Conservation (phyloP, 139 green algal species). For the Ettlia oleoabundans region DNA sequence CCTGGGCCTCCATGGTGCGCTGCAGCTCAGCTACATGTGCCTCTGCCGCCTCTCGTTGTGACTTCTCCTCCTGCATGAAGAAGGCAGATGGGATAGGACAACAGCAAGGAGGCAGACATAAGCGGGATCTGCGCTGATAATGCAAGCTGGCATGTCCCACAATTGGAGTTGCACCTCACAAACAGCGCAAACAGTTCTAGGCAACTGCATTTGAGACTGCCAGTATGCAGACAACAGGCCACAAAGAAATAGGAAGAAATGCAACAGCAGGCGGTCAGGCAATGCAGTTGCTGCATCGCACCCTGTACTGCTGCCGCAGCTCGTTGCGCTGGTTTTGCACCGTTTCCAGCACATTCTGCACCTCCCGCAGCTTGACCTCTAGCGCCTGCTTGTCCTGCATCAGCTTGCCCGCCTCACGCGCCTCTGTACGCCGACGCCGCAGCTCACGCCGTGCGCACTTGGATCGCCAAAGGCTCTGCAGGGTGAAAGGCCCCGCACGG, state of each 20-base stretch:
- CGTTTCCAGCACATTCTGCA: constrained; percentile 76
- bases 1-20: constrained; percentile 8
- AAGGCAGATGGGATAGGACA: not conserved
- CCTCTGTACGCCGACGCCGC: constrained; percentile 50
- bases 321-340: constrained; percentile 88
- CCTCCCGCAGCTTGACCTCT: constrained; percentile 72
- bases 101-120: not conserved
- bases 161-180: too few species aligned
- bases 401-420: constrained; percentile 82
- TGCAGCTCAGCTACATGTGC: constrained; percentile 6
- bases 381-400: constrained; percentile 92
- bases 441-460: constrained; percentile 65
- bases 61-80: constrained; percentile 56
- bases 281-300: not conserved
- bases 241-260: not conserved
- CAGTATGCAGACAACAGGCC: not conserved
- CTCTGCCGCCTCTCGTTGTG: constrained; percentile 44
- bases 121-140: not conserved
- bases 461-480: constrained; percentile 69
- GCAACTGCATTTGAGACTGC: too few species aligned
- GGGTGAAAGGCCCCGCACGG: too few species aligned
- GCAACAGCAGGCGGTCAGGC: not conserved
- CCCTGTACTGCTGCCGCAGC: constrained; percentile 70
- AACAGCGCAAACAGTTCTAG: too few species aligned
- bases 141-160: not conserved